Percentiles rank a stretch among this genome's conserved stretches.
Evolutionary conservation across 345 rosid genomes (phyloP).

Genomic region (Aurinia saxatilis): DNA sequence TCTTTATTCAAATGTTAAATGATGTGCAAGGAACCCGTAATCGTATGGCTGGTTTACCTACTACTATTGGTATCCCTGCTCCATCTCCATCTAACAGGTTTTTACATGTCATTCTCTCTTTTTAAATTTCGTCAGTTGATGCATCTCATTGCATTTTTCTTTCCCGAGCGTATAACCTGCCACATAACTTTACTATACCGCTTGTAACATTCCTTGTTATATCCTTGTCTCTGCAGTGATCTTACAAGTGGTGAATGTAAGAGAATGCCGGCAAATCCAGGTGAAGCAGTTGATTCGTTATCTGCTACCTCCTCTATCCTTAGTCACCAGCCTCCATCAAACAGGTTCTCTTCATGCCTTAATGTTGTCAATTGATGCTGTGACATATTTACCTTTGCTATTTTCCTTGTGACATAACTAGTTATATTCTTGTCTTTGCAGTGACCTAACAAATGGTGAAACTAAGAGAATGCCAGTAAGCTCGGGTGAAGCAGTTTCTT

Average conservation of each 20-base stretch:
- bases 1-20: neutral
- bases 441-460: constrained; percentile 35
- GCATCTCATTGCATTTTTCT: no score
- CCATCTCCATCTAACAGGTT: constrained; percentile 6
- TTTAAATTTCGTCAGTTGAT: neutral
- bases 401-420: neutral
- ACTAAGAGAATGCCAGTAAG: constrained; percentile 31
- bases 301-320: no score
- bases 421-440: constrained; percentile 30
- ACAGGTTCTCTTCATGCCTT: constrained; percentile 6
- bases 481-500: constrained; percentile 37
- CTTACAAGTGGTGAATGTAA: no score
- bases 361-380: neutral
- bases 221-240: no score
- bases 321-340: neutral
- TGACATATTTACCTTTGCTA: neutral
- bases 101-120: neutral
- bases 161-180: no score
- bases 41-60: constrained; percentile 15
- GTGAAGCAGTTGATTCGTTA: no score
- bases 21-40: neutral
- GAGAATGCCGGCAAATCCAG: no score
- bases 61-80: neutral
- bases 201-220: no score
- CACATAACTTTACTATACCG: no score